Percentiles rank a stretch among this genome's conserved stretches.
Evolutionary conservation across 2,329 filamentous ascomycete genomes (phyloP).

Genomic region (Corynespora cassiicola): DNA sequence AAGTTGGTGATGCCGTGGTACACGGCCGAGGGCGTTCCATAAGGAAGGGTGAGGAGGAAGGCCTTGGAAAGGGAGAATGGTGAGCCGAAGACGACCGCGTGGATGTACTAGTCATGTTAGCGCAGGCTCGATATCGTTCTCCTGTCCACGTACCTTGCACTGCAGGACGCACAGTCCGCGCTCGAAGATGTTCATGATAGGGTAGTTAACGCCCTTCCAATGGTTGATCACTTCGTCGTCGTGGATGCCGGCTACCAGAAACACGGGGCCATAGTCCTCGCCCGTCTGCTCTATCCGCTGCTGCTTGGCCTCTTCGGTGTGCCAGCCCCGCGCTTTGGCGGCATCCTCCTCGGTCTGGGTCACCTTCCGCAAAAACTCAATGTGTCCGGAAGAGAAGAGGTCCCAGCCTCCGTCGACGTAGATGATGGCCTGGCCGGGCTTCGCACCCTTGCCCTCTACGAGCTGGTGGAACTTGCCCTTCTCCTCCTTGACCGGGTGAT

Average conservation of each 20-base stretch:
- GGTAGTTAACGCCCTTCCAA: conserved; percentile 98
- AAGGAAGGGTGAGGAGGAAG: conserved; percentile 77
- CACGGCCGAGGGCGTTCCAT: conserved; percentile 73
- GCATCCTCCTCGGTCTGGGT: conserved; percentile 73
- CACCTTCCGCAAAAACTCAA: conserved; percentile 88
- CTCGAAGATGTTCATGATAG: conserved; percentile 99
- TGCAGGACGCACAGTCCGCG: conserved; percentile 93
- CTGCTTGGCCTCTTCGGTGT: conserved; percentile 66
- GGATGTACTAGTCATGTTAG: conserved; percentile 69
- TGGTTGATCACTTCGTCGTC: conserved; percentile 94
- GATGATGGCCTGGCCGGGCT: conserved; percentile 81
- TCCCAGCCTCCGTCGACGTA: conserved; percentile 98
- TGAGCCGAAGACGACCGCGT: conserved; percentile 86
- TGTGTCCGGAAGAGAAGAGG: conserved; percentile 94
- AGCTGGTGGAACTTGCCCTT: conserved; percentile 71
- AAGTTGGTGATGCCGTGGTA: conserved; percentile 98
- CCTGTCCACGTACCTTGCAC: conserved; percentile 79
- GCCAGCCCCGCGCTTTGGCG: conserved; percentile 76
- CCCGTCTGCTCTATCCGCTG: conserved; percentile 69
- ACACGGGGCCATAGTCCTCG: conserved; percentile 80
- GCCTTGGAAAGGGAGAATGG: conserved; percentile 83
- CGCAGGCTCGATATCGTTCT: too few relatives aligned
- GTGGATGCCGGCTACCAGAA: conserved; percentile 91
- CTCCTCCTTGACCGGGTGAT: conserved; percentile 57
- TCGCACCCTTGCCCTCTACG: conserved; percentile 73